Conservation (phyloP, 1,284 basidiomycete genomes). For the Cryptococcus sp. region DNA sequence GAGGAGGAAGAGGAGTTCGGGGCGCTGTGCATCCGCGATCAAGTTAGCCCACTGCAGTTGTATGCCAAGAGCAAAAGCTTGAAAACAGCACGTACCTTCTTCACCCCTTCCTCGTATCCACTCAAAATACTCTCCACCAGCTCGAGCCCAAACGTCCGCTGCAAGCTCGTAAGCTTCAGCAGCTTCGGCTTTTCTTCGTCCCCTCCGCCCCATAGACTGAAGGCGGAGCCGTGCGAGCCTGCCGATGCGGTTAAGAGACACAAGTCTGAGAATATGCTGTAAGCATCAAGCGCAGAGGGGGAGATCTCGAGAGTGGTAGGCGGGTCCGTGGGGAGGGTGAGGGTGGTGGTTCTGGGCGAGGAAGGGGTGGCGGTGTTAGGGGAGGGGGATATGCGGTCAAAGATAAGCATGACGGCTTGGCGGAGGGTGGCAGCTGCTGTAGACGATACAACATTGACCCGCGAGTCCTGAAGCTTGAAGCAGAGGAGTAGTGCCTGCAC, state of each 20-base stretch:
- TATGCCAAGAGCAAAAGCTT: neutral
- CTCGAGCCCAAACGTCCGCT: slow-evolving; percentile 92
- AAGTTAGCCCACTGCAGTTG: neutral
- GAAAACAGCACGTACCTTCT: slow-evolving; percentile 57
- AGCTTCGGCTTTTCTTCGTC: slow-evolving; percentile 70
- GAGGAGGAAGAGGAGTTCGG: slow-evolving; percentile 77
- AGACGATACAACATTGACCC: slow-evolving; percentile 92
- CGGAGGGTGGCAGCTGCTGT: slow-evolving; percentile 95
- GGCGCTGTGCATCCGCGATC: slow-evolving; percentile 56
- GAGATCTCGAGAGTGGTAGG: slow-evolving; percentile 56
- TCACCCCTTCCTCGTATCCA: slow-evolving; percentile 85
- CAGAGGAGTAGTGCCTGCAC: slow-evolving; percentile 78
- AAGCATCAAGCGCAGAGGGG: slow-evolving; percentile 81
- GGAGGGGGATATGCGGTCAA: slow-evolving; percentile 71
- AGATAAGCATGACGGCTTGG: slow-evolving; percentile 95
- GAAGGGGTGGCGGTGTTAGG: slow-evolving; percentile 7
- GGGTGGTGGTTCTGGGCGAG: slow-evolving; percentile 8
- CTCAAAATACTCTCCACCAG: slow-evolving; percentile 94
- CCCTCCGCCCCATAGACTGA: slow-evolving; percentile 31
- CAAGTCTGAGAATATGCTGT: slow-evolving; percentile 81
- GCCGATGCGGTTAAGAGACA: slow-evolving; percentile 68
- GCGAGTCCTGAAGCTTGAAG: slow-evolving; percentile 91
- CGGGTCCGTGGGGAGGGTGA: slow-evolving; percentile 57
- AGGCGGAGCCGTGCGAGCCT: slow-evolving; percentile 13
- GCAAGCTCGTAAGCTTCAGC: slow-evolving; percentile 76